These are phyloP conservation scores for Phytophthora pisi DNA, from an alignment of 352 stramenopile genomes.

Conservation along the genomic window DNA sequence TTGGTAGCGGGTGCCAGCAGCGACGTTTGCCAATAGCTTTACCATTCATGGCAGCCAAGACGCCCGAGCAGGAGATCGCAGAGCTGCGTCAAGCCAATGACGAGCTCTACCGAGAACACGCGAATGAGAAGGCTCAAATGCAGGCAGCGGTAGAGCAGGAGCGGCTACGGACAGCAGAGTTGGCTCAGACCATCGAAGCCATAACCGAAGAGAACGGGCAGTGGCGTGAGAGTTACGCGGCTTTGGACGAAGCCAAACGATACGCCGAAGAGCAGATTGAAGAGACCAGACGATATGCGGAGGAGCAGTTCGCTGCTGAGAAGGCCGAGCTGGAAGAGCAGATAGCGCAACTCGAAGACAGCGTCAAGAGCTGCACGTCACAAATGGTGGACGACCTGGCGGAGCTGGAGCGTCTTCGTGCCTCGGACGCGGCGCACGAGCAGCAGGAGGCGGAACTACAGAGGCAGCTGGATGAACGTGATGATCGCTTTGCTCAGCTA, in stretches of 20 bases:
- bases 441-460: slow-evolving; percentile 53
- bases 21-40: slow-evolving; percentile 5
- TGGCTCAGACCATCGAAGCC: slow-evolving; percentile 46
- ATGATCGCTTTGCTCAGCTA: slow-evolving; percentile 61
- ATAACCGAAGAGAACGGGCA: slow-evolving; percentile 66
- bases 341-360: slow-evolving; percentile 54
- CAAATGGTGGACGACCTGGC: slow-evolving; percentile 57
- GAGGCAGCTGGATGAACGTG: slow-evolving; percentile 58
- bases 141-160: slow-evolving; percentile 76
- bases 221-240: slow-evolving; percentile 64
- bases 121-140: slow-evolving; percentile 82
- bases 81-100: slow-evolving; percentile 65
- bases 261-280: slow-evolving; percentile 58
- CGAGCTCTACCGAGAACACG: slow-evolving; percentile 63
- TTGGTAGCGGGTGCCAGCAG: background rate
- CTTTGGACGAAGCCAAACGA: slow-evolving; percentile 54
- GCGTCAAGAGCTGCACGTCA: slow-evolving; percentile 49
- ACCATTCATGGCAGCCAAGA: slow-evolving; percentile 28
- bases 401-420: slow-evolving; percentile 59
- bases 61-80: slow-evolving; percentile 57
- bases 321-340: slow-evolving; percentile 61
- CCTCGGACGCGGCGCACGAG: slow-evolving; percentile 35
- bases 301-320: slow-evolving; percentile 30
- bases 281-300: slow-evolving; percentile 24
- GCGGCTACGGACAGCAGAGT: slow-evolving; percentile 45